These are phyloP conservation scores for Orychophragmus violaceus DNA, from an alignment of 345 rosid species.

Conservation along the genomic window DNA sequence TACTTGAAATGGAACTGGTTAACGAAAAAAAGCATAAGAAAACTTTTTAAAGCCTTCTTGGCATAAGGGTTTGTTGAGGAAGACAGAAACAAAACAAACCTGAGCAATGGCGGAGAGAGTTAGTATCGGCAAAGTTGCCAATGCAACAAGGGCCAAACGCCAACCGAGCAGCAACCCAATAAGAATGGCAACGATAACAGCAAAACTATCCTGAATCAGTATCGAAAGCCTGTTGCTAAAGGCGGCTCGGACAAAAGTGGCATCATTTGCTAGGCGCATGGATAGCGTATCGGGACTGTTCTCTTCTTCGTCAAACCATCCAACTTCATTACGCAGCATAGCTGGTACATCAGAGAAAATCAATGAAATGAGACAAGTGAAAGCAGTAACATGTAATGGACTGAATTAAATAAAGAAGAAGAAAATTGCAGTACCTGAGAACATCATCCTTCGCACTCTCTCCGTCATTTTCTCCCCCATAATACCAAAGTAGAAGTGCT, in stretches of 20 bases:
- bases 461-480: slow-evolving; percentile 99
- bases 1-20: not conserved
- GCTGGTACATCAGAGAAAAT: slow-evolving; percentile 50
- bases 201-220: slow-evolving; percentile 93
- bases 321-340: slow-evolving; percentile 96
- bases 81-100: slow-evolving; percentile 46
- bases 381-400: slow-evolving; percentile 1
- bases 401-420: not conserved
- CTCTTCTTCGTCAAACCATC: slow-evolving; percentile 99
- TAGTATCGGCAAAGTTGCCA: slow-evolving; percentile 88
- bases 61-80: not conserved
- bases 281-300: slow-evolving; percentile 93
- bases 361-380: slow-evolving; percentile 17
- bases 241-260: slow-evolving; percentile 97
- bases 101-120: slow-evolving; percentile 90
- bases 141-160: slow-evolving; percentile 93
- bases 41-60: not conserved
- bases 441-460: slow-evolving; percentile 98
- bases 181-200: slow-evolving; percentile 79
- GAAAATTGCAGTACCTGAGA: slow-evolving; percentile 64
- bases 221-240: slow-evolving; percentile 98
- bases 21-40: not conserved
- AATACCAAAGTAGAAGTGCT: slow-evolving; percentile 97
- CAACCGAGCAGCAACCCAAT: slow-evolving; percentile 88
- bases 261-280: slow-evolving; percentile 99